phyloP scores from a whole-genome alignment of 1,284 basidiomycete species.

The Boletus semigastroideus region DNA sequence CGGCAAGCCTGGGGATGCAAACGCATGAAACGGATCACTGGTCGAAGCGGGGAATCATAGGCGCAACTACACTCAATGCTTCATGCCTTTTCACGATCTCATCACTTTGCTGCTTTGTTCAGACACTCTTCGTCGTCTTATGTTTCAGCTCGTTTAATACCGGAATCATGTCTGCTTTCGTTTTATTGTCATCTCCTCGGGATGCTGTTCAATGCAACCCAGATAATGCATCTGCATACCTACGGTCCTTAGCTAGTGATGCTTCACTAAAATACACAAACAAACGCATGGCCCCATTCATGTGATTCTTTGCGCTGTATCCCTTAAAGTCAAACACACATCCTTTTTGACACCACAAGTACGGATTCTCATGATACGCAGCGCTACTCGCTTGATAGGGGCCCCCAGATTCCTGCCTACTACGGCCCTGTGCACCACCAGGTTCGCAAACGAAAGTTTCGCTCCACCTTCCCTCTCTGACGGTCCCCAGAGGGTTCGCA shows the following conservation, averaged over 20 bases:
- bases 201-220: constrained; percentile 12
- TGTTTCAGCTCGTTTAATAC: constrained; percentile 17
- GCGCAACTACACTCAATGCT: constrained; percentile 16
- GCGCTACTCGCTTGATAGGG: constrained; percentile 17
- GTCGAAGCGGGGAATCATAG: constrained; percentile 22
- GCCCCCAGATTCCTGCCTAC: constrained; percentile 4
- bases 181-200: constrained; percentile 22
- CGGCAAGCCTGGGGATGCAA: constrained; percentile 23
- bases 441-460: constrained; percentile 12
- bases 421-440: constrained; percentile 1
- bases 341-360: too few species aligned
- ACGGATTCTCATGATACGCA: constrained; percentile 27
- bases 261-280: too few species aligned
- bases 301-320: too few species aligned
- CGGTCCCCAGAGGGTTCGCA: constrained; percentile 21
- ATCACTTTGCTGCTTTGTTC: constrained; percentile 14
- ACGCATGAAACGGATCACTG: constrained; percentile 23
- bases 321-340: too few species aligned
- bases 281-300: too few species aligned
- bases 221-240: constrained; percentile 20
- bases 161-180: constrained; percentile 25
- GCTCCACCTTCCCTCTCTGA: neutral
- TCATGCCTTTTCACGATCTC: constrained; percentile 22
- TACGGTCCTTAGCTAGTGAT: too few species aligned
- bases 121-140: constrained; percentile 12